phyloP scores from a whole-genome alignment of 495 filamentous ascomycete genomes.

The Penicillium pulvis region DNA sequence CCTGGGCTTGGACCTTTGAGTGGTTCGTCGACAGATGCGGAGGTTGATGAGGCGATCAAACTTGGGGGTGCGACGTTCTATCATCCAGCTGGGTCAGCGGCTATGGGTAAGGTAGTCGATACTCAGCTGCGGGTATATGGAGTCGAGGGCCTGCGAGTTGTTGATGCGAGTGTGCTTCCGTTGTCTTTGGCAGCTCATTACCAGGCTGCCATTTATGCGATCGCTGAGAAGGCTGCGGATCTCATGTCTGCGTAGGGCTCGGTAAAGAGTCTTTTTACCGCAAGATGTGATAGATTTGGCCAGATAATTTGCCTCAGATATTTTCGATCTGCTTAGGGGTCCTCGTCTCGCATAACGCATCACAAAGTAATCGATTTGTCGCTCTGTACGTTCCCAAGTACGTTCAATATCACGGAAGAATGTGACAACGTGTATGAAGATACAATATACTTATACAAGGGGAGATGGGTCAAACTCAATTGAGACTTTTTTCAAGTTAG shows the following conservation, averaged over 20 bases:
- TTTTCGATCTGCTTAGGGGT: too few relatives aligned
- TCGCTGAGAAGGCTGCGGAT: constrained; percentile 37
- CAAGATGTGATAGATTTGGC: too few relatives aligned
- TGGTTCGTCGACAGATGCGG: constrained; percentile 28
- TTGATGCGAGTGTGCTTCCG: constrained; percentile 44
- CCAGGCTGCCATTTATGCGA: constrained; percentile 37
- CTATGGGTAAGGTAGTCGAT: constrained; percentile 47
- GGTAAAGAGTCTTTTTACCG: not conserved
- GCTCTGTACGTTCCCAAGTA: too few relatives aligned
- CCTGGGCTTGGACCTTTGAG: constrained; percentile 20
- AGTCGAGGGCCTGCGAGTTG: constrained; percentile 38
- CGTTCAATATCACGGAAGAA: too few relatives aligned
- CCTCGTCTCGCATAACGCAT: too few relatives aligned
- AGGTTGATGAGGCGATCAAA: constrained; percentile 29
- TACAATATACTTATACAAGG: too few relatives aligned
- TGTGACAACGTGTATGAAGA: too few relatives aligned
- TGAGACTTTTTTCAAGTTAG: too few relatives aligned
- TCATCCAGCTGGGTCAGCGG: constrained; percentile 34
- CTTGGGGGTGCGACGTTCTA: constrained; percentile 27
- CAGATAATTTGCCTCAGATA: too few relatives aligned
- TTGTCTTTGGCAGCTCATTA: constrained; percentile 33
- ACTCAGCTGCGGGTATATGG: constrained; percentile 38
- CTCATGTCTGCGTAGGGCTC: constrained; percentile 5
- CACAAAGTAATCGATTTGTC: too few relatives aligned
- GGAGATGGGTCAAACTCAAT: too few relatives aligned